Conservation (phyloP, 1,284 basidiomycete genomes). For the Sparassis latifolia region DNA sequence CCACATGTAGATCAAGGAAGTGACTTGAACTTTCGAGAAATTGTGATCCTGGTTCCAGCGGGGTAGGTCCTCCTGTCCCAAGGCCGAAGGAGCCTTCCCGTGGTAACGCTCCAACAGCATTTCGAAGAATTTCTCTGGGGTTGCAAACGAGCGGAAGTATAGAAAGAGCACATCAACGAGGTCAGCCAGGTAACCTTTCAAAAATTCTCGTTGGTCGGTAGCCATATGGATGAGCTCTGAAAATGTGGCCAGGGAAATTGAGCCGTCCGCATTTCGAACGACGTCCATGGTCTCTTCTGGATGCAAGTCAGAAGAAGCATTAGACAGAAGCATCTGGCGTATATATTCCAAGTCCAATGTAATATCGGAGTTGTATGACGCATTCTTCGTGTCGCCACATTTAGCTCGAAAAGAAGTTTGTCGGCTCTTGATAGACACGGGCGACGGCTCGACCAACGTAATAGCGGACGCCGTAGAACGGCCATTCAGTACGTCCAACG, state of each 20-base stretch:
- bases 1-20: constrained; percentile 69
- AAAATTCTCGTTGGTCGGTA: constrained; percentile 32
- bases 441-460: neutral
- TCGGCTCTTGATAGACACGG: neutral
- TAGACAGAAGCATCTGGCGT: neutral
- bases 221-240: constrained; percentile 41
- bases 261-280: constrained; percentile 11
- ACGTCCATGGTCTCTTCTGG: constrained; percentile 5
- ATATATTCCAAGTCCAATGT: neutral
- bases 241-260: constrained; percentile 31
- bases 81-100: constrained; percentile 26
- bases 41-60: constrained; percentile 46
- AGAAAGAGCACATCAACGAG: constrained; percentile 59
- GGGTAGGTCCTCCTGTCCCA: constrained; percentile 32
- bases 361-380: neutral
- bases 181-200: constrained; percentile 25
- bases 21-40: constrained; percentile 58
- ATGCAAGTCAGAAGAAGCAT: neutral
- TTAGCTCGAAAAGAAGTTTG: neutral
- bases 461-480: no score
- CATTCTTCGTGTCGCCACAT: neutral
- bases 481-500: neutral
- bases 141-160: constrained; percentile 71
- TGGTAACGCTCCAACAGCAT: constrained; percentile 56
- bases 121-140: constrained; percentile 47